Conservation (phyloP, 2,329 filamentous ascomycete species). For the Ramichloridium luteum region DNA sequence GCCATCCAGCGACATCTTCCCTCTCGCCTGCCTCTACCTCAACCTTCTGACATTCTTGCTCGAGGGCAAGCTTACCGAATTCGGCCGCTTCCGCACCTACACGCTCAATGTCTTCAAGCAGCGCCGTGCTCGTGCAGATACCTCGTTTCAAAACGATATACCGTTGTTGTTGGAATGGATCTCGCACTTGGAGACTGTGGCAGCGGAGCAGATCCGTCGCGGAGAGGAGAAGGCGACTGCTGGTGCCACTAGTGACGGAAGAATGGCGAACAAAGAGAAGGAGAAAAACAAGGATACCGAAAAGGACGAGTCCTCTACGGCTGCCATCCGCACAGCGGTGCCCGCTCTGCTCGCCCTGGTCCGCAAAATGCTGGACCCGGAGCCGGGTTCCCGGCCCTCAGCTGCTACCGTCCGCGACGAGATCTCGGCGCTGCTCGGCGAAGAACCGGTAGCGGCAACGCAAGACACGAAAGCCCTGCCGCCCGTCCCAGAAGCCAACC, state of each 20-base stretch:
- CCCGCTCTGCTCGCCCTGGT: constrained; percentile 26
- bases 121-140: not conserved
- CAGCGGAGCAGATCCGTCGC: not conserved
- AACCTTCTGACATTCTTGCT: constrained; percentile 59
- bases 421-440: too few species aligned
- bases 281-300: too few species aligned
- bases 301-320: too few species aligned
- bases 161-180: not conserved
- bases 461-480: too few species aligned
- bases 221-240: not conserved
- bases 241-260: too few species aligned
- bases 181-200: not conserved
- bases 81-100: constrained; percentile 49
- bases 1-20: constrained; percentile 66
- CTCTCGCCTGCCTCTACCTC: constrained; percentile 58
- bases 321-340: constrained; percentile 22
- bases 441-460: too few species aligned
- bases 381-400: constrained; percentile 24
- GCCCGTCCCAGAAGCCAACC: too few species aligned
- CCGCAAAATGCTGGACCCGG: constrained; percentile 26
- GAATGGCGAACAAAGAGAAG: too few species aligned
- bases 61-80: constrained; percentile 54
- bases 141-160: not conserved
- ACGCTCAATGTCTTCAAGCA: constrained; percentile 35
- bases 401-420: too few species aligned